Evolutionary conservation across 495 filamentous ascomycete species (phyloP).

Genomic region (Lepraria neglecta): DNA sequence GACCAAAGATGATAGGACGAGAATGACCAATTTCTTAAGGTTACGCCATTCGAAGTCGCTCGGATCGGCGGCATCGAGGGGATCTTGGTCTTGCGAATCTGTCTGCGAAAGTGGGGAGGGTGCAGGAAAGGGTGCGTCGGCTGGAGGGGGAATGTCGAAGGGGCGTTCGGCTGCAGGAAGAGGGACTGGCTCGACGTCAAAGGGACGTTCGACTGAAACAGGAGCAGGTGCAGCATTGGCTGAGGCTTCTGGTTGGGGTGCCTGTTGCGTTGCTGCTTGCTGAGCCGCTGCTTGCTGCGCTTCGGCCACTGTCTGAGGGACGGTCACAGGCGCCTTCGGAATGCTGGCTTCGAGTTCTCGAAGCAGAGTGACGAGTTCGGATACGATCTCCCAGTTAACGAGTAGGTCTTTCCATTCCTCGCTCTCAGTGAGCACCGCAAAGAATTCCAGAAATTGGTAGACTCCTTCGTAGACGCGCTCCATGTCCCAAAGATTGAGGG

Average conservation of each 20-base stretch:
- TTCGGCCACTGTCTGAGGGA: conserved; percentile 27
- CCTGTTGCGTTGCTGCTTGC: conserved; percentile 29
- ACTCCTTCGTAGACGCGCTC: conserved; percentile 85
- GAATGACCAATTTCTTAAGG: conserved; percentile 84
- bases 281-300: conserved; percentile 26
- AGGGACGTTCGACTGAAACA: conserved; percentile 51
- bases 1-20: conserved; percentile 77
- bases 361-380: conserved; percentile 76
- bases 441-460: conserved; percentile 87
- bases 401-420: conserved; percentile 62
- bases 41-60: conserved; percentile 88
- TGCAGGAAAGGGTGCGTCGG: conserved; percentile 24
- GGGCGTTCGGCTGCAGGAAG: conserved; percentile 53
- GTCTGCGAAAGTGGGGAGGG: conserved; percentile 32
- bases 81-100: conserved; percentile 41
- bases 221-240: conserved; percentile 31
- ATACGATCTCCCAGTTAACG: conserved; percentile 80
- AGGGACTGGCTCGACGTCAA: conserved; percentile 42
- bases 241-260: neutral
- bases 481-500: conserved; percentile 94
- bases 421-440: conserved; percentile 82
- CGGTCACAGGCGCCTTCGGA: conserved; percentile 58
- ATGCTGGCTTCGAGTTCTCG: conserved; percentile 82
- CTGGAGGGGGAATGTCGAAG: conserved; percentile 38
- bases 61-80: conserved; percentile 46